Base-by-base conservation (phyloP, 768 basidiomycete genomes). In the Cystofilobasidium capitatum region DNA sequence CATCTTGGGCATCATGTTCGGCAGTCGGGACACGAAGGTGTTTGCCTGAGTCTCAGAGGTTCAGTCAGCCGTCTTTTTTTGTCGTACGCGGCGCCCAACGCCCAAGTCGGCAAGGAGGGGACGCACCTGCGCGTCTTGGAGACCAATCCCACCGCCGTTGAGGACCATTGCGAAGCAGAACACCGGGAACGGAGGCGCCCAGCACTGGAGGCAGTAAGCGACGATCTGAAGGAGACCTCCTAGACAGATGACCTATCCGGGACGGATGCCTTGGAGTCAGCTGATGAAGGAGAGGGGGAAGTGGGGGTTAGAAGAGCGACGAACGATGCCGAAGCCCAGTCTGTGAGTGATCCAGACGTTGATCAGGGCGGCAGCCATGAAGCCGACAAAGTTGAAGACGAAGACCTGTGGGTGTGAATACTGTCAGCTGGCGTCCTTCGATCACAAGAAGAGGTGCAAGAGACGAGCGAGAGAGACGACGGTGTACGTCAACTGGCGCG, bases 1-100 rank as follows among this genome's bases (percentile, higher is more conserved):
- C 78, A 81, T 80, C 39, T 81, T 81, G n/a, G 75, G 65, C 45
- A 75, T 74, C 14, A 77, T 74, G 55, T 80, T 76, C 5, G 78
- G 78, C n/a, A 83, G 71, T 29, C 79, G 76, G 0, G 80, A 79
- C 2, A 80, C 77, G 36, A 81, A 79, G 3, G 80, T 79, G 65
- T 82, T 83, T 14, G 79, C 79, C 71, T 82, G 81, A n/a, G n/a
- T n/a, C n/a, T 82, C 80, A 14, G 66, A 22, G 62, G 62, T 35
- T 36, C 17, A 31, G 14, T n/a, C n/a, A n/a, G n/a, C n/a, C n/a
- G n/a, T n/a, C n/a, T n/a, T n/a, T n/a, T n/a, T n/a, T n/a, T n/a
- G n/a, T n/a, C n/a, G n/a, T n/a, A n/a, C n/a, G n/a, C n/a, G n/a
- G n/a, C n/a, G n/a, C n/a, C n/a, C n/a, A n/a, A n/a, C n/a, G n/a